phyloP scores from a whole-genome alignment of 2,329 filamentous ascomycete genomes.

The Colletotrichum tofieldiae region DNA sequence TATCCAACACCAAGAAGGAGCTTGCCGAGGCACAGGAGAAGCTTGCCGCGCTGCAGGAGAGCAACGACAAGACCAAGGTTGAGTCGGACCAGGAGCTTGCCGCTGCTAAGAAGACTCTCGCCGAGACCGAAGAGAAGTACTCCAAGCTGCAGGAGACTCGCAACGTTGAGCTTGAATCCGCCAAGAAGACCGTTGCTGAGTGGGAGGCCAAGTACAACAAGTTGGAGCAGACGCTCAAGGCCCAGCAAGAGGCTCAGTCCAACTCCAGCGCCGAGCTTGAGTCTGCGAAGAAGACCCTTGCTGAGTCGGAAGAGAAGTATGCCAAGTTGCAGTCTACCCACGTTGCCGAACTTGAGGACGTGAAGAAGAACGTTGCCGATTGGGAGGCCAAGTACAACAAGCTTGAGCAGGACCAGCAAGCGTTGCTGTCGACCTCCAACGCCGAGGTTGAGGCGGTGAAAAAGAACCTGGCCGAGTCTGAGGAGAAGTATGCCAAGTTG shows the following conservation, averaged over 20 bases:
- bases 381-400: conserved; percentile 48
- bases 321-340: conserved; percentile 40
- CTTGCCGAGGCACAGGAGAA: conserved; percentile 45
- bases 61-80: conserved; percentile 48
- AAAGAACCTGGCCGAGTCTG: conserved; percentile 43
- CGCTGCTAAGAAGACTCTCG: conserved; percentile 39
- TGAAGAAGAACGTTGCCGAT: conserved; percentile 48
- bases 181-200: conserved; percentile 44
- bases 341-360: conserved; percentile 48
- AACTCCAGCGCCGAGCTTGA: conserved; percentile 39
- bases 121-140: conserved; percentile 46
- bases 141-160: conserved; percentile 47
- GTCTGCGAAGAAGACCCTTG: conserved; percentile 26
- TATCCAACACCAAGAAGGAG: conserved; percentile 51
- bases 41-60: conserved; percentile 46
- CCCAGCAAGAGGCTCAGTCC: conserved; percentile 51
- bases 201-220: conserved; percentile 45
- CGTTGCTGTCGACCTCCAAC: conserved; percentile 47
- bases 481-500: conserved; percentile 45
- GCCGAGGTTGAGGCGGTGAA: conserved; percentile 22
- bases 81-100: conserved; percentile 48
- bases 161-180: conserved; percentile 45
- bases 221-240: conserved; percentile 49
- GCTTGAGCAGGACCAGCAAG: conserved; percentile 47
- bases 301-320: conserved; percentile 47